Evolutionary conservation across 345 rosid genomes (phyloP).

Genomic region (Melaleuca alternifolia): DNA sequence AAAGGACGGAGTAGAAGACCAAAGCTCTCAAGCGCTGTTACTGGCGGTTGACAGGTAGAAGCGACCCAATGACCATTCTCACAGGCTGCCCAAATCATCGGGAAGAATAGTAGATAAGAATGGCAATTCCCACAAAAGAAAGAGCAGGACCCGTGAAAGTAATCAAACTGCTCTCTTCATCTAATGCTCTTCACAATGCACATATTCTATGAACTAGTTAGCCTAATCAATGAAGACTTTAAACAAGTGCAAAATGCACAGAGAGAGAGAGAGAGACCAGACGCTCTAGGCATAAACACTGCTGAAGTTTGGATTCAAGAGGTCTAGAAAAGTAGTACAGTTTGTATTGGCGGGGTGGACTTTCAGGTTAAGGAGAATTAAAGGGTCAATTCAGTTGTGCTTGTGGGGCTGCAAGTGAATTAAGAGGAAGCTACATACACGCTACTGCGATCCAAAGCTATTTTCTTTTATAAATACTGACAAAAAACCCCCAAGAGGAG

Average conservation of each 20-base stretch:
- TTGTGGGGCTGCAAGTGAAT: neutral
- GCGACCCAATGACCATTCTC: neutral
- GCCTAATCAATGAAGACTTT: neutral
- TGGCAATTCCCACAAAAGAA: neutral
- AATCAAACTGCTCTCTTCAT: neutral
- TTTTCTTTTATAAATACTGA: neutral
- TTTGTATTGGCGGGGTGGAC: neutral
- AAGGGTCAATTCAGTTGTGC: neutral
- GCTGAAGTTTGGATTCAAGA: neutral
- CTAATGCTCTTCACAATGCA: neutral
- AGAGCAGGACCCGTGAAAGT: neutral
- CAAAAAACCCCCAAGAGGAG: neutral
- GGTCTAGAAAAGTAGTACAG: neutral
- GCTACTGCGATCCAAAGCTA: neutral
- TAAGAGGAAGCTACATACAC: neutral
- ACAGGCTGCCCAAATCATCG: neutral
- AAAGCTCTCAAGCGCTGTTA: neutral
- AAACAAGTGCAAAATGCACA: neutral
- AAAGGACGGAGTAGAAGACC: neutral
- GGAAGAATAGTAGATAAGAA: conserved; percentile 12
- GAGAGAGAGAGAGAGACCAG: neutral
- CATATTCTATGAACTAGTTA: neutral
- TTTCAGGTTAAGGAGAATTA: neutral
- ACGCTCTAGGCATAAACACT: neutral
- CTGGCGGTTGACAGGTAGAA: conserved; percentile 1